These are phyloP conservation scores for Cladosporium phlei DNA, from an alignment of 2,329 filamentous ascomycete genomes.

Conservation along the genomic window DNA sequence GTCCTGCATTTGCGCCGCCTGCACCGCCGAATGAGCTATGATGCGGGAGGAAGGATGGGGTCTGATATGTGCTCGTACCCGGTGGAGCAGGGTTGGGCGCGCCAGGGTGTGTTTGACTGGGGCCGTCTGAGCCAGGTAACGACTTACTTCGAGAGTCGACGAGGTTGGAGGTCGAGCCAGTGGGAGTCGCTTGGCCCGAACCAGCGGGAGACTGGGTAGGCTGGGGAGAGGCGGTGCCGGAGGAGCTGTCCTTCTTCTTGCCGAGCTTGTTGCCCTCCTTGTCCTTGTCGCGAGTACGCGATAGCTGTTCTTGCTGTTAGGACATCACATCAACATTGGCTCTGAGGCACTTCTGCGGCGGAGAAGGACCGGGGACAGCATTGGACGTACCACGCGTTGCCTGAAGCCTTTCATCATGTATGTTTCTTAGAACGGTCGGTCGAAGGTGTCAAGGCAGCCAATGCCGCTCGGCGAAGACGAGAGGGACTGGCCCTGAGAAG, in stretches of 20 bases:
- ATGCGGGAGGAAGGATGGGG: constrained; percentile 7
- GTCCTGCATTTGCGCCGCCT: constrained; percentile 23
- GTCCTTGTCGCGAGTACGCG: constrained; percentile 69
- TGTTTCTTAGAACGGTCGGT: too few relatives aligned
- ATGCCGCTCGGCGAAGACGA: constrained; percentile 23
- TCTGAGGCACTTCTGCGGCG: constrained; percentile 17
- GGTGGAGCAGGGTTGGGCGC: constrained; percentile 26
- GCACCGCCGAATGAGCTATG: constrained; percentile 14
- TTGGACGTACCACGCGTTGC: constrained; percentile 82
- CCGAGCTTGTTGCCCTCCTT: constrained; percentile 62
- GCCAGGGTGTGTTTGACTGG: constrained; percentile 44
- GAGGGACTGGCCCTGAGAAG: constrained; percentile 23
- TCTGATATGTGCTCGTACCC: constrained; percentile 11
- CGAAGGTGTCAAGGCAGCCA: constrained; percentile 26
- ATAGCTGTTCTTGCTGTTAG: constrained; percentile 72
- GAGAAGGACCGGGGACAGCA: neutral
- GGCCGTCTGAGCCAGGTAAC: constrained; percentile 45
- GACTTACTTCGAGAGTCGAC: constrained; percentile 83
- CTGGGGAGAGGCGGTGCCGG: constrained; percentile 74
- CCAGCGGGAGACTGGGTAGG: constrained; percentile 54
- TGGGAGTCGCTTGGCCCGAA: constrained; percentile 67
- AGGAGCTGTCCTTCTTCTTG: constrained; percentile 54
- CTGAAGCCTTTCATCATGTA: constrained; percentile 86
- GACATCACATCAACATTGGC: constrained; percentile 23
- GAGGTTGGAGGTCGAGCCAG: constrained; percentile 82